phyloP scores from a whole-genome alignment of 2,329 filamentous ascomycete genomes.

The Colletotrichum caudatum region DNA sequence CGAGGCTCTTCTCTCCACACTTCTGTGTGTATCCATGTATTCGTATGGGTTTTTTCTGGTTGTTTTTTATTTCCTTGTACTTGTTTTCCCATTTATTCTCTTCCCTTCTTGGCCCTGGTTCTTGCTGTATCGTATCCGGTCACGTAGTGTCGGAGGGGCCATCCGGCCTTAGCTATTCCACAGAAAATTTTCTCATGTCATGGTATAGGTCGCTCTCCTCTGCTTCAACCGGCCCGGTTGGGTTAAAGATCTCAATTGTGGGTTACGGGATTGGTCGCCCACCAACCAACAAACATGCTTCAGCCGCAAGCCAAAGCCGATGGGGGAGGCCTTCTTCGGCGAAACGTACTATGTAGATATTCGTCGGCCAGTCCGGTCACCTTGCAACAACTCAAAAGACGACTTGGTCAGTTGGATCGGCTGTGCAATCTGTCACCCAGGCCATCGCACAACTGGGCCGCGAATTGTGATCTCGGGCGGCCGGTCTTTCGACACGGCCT shows the following conservation, averaged over 20 bases:
- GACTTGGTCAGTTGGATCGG: neutral
- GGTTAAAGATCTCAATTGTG: constrained; percentile 18
- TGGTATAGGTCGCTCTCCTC: neutral
- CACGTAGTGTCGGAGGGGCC: constrained; percentile 28
- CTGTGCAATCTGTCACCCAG: neutral
- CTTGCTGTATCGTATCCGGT: constrained; percentile 17
- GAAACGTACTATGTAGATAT: neutral
- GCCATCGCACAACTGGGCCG: neutral
- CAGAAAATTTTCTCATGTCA: constrained; percentile 9
- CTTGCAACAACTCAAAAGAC: neutral
- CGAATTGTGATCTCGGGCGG: neutral
- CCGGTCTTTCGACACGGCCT: constrained; percentile 28
- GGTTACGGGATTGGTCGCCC: neutral
- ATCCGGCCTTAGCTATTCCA: constrained; percentile 15
- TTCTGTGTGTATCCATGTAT: neutral
- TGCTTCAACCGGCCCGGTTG: constrained; percentile 29
- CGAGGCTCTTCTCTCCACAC: constrained; percentile 40
- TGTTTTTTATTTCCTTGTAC: neutral
- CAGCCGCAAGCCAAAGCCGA: constrained; percentile 12
- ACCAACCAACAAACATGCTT: neutral
- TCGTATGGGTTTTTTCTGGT: neutral
- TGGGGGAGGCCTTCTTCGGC: constrained; percentile 3
- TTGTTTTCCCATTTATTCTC: neutral
- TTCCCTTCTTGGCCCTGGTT: constrained; percentile 16
- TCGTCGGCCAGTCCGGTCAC: neutral